A percentile compares a stretch with the other conserved stretches of the same genome.
Evolutionary conservation across 164 flowering plant species (phyloP).

Genomic region (Annona cherimola): DNA sequence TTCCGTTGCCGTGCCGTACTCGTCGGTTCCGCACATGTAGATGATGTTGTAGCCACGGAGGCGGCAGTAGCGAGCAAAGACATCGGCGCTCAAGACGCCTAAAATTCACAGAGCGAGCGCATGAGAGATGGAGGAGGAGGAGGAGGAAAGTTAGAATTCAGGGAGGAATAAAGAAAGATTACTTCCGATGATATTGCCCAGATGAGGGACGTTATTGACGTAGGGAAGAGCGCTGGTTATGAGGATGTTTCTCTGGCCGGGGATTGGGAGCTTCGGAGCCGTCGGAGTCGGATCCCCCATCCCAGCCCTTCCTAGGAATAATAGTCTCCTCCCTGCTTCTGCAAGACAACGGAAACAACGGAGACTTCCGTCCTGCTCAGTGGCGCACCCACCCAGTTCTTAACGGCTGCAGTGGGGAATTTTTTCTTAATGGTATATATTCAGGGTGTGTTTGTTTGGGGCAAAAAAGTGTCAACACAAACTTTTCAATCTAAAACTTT

Average conservation of each 20-base stretch:
- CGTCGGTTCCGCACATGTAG: slow-evolving; percentile 72
- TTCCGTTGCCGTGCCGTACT: slow-evolving; percentile 78
- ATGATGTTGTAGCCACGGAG: slow-evolving; percentile 54
- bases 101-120: slow-evolving; percentile 3
- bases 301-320: not conserved
- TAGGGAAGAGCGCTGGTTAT: slow-evolving; percentile 77
- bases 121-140: slow-evolving; percentile 1
- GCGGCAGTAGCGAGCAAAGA: slow-evolving; percentile 71
- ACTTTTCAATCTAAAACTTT: too few species aligned
- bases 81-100: slow-evolving; percentile 81
- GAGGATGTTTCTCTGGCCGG: slow-evolving; percentile 53
- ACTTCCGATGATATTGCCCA: slow-evolving; percentile 82
- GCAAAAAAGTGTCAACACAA: too few species aligned
- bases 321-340: not conserved
- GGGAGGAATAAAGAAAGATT: slow-evolving; percentile 9
- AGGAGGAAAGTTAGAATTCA: not conserved
- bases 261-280: slow-evolving; percentile 45
- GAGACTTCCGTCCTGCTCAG: not conserved
- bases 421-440: too few species aligned
- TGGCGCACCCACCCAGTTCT: too few species aligned
- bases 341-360: not conserved
- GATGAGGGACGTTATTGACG: slow-evolving; percentile 79
- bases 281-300: slow-evolving; percentile 12
- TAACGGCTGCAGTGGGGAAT: too few species aligned
- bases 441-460: too few species aligned